These are phyloP conservation scores for Metarhizium anisopliae DNA, from an alignment of 2,329 filamentous ascomycete genomes.

Conservation along the genomic window DNA sequence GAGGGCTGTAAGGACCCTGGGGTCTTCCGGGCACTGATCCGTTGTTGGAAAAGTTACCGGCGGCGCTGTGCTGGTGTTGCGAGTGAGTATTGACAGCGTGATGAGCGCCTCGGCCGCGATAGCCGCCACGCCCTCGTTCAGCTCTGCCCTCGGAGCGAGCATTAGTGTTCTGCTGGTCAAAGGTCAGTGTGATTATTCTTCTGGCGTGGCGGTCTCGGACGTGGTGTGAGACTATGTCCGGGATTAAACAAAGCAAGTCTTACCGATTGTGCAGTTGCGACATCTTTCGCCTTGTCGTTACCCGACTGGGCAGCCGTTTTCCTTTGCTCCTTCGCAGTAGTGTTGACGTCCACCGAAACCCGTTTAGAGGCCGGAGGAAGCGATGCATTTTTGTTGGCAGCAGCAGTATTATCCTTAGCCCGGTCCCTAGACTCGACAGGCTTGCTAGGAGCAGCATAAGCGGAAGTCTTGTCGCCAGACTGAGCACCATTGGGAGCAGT, in stretches of 20 bases:
- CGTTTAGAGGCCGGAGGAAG: constrained; percentile 34
- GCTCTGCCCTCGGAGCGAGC: constrained; percentile 29
- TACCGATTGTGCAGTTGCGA: constrained; percentile 26
- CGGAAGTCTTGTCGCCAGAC: constrained; percentile 27
- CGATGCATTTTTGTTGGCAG: constrained; percentile 25
- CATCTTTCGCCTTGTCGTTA: constrained; percentile 33
- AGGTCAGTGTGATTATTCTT: not conserved
- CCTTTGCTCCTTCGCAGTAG: constrained; percentile 32
- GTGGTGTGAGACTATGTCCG: not conserved
- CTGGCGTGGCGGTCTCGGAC: not conserved
- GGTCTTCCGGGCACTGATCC: constrained; percentile 23
- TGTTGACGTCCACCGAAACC: constrained; percentile 30
- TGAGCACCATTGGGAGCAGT: constrained; percentile 24
- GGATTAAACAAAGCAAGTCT: constrained; percentile 18
- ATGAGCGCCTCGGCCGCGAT: constrained; percentile 36
- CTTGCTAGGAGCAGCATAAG: constrained; percentile 21
- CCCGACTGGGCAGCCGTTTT: constrained; percentile 28
- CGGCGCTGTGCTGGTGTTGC: constrained; percentile 22
- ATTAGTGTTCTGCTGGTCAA: constrained; percentile 11
- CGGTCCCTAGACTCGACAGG: constrained; percentile 24
- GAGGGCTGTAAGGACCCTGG: constrained; percentile 34
- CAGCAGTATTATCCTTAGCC: constrained; percentile 25
- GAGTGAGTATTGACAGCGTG: constrained; percentile 25
- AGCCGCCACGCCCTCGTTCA: constrained; percentile 34
- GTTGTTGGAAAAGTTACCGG: constrained; percentile 24